These are phyloP conservation scores for Colletotrichum cuscutae DNA, from an alignment of 2,329 filamentous ascomycete species.

Conservation along the genomic window DNA sequence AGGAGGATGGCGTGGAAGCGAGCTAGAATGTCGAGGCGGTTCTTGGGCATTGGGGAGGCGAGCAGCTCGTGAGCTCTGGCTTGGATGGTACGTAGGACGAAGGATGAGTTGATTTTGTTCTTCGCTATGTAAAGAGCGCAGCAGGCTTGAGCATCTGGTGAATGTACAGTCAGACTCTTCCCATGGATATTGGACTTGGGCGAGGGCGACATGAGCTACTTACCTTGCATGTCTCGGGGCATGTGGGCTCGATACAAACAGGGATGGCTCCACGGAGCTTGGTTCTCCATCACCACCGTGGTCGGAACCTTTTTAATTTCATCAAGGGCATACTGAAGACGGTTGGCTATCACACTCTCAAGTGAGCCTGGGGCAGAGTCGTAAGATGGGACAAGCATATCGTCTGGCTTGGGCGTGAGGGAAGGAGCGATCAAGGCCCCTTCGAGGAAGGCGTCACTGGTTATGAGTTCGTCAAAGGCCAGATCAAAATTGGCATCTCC, in stretches of 20 bases:
- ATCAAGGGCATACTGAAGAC: conserved; percentile 57
- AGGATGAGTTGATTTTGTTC: conserved; percentile 56
- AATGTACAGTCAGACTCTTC: neutral
- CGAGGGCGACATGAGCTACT: neutral
- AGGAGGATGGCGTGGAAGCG: conserved; percentile 54
- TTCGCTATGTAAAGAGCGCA: conserved; percentile 64
- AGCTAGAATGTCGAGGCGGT: conserved; percentile 46
- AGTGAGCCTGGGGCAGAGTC: conserved; percentile 36
- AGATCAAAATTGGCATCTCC: neutral
- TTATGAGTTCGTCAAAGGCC: conserved; percentile 10
- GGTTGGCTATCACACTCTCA: conserved; percentile 43
- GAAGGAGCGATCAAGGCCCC: conserved; percentile 28
- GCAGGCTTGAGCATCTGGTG: conserved; percentile 60
- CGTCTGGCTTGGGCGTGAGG: conserved; percentile 35
- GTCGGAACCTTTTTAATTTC: conserved; percentile 60
- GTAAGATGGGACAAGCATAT: conserved; percentile 2
- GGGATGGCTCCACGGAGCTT: conserved; percentile 64
- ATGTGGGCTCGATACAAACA: conserved; percentile 61
- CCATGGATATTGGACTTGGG: too few species aligned
- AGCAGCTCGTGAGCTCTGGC: conserved; percentile 55
- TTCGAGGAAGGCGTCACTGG: conserved; percentile 17
- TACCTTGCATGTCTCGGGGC: conserved; percentile 62
- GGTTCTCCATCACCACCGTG: conserved; percentile 59
- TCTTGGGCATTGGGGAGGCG: conserved; percentile 43
- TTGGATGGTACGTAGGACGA: conserved; percentile 61